phyloP scores from a whole-genome alignment of 2,329 filamentous ascomycete species.

The Fusarium euwallaceae region DNA sequence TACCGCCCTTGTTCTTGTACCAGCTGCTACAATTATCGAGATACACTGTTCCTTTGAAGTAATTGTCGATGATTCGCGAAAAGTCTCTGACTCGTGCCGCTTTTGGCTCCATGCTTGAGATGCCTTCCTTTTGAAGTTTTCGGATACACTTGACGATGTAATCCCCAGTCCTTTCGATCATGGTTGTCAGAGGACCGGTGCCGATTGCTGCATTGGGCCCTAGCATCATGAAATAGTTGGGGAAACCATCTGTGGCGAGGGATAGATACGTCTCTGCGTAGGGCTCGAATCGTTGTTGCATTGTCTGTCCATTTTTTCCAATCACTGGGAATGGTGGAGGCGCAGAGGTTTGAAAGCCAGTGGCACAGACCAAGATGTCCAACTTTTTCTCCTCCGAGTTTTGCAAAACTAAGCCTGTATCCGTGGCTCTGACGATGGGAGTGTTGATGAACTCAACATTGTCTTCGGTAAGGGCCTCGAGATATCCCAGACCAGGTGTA shows the following conservation, averaged over 20 bases:
- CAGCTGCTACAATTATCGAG: background rate
- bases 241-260: background rate
- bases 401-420: background rate
- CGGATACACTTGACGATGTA: conserved; percentile 13
- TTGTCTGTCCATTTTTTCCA: background rate
- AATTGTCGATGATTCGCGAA: background rate
- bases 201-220: background rate
- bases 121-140: conserved; percentile 7
- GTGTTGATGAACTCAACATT: background rate
- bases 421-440: background rate
- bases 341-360: background rate
- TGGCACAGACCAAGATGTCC: background rate
- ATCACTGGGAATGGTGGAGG: background rate
- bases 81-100: background rate
- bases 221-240: conserved; percentile 3
- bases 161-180: conserved; percentile 13
- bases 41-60: background rate
- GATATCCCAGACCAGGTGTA: background rate
- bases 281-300: background rate
- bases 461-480: background rate
- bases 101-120: conserved; percentile 7
- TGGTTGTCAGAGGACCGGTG: conserved; percentile 3
- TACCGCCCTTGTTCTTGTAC: background rate
- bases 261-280: background rate
- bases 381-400: background rate